Evolutionary conservation across 1,284 basidiomycete species (phyloP).

Genomic region (Fomitopsis schrenkii): DNA sequence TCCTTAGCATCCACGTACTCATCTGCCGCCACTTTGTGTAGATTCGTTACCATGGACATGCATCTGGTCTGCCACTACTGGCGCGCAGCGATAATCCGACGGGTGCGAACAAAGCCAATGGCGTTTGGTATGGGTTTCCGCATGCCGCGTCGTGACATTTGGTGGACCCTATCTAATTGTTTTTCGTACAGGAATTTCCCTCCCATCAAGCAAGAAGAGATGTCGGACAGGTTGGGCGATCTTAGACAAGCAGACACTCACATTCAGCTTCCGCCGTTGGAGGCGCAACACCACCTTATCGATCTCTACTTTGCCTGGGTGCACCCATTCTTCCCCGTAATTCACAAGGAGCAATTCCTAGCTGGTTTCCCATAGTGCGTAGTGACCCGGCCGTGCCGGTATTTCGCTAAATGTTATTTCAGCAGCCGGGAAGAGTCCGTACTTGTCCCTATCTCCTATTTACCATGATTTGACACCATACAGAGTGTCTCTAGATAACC

Average conservation of each 20-base stretch:
- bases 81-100: conserved; percentile 60
- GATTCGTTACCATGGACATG: conserved; percentile 74
- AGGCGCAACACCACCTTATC: conserved; percentile 64
- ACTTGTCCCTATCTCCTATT: not conserved
- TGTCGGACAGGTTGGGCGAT: not conserved
- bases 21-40: conserved; percentile 19
- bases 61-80: conserved; percentile 75
- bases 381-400: not conserved
- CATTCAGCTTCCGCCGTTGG: conserved; percentile 49
- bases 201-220: conserved; percentile 1
- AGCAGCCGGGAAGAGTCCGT: not conserved
- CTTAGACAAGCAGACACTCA: conserved; percentile 27
- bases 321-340: conserved; percentile 73
- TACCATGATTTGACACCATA: not conserved
- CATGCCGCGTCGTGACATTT: conserved; percentile 42
- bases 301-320: conserved; percentile 78
- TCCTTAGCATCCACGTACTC: not conserved
- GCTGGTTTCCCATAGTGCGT: conserved; percentile 45
- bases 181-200: conserved; percentile 49
- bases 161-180: conserved; percentile 25
- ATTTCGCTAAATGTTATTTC: not conserved
- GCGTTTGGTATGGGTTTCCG: conserved; percentile 61
- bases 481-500: not conserved
- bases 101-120: conserved; percentile 53
- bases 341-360: conserved; percentile 70